phyloP scores from a whole-genome alignment of 495 filamentous ascomycete species.

The Neurospora sp. region DNA sequence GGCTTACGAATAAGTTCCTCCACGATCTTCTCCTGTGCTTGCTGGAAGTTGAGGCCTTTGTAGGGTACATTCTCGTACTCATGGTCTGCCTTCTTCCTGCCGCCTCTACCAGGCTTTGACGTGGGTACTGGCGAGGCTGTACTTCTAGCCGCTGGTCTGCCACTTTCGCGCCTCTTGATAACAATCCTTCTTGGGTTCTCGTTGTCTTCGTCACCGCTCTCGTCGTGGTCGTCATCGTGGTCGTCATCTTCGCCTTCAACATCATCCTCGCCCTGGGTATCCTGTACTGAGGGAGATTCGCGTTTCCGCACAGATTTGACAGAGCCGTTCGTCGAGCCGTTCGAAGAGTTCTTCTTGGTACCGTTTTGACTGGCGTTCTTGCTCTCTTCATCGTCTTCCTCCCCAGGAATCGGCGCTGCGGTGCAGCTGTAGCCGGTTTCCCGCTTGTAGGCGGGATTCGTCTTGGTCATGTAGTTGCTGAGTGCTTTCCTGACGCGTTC shows the following conservation, averaged over 20 bases:
- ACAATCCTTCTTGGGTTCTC: conserved; percentile 20
- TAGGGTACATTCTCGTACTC: conserved; percentile 44
- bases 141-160: conserved; percentile 10
- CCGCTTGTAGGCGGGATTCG: conserved; percentile 61
- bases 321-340: neutral
- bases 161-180: conserved; percentile 21
- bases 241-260: conserved; percentile 18
- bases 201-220: conserved; percentile 24
- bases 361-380: neutral
- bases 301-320: conserved; percentile 5
- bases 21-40: conserved; percentile 74
- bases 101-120: conserved; percentile 8
- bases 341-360: neutral
- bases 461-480: conserved; percentile 64
- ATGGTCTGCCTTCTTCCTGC: conserved; percentile 33
- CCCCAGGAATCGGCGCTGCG: conserved; percentile 46
- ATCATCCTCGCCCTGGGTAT: conserved; percentile 18
- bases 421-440: conserved; percentile 46
- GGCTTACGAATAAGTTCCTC: conserved; percentile 54
- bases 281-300: conserved; percentile 9
- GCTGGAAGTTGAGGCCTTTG: conserved; percentile 59
- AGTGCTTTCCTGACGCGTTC: conserved; percentile 65
- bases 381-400: conserved; percentile 22
- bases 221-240: conserved; percentile 22
- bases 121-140: neutral